Conservation (phyloP, 208 protist species). For the Crithidia expoeki region DNA sequence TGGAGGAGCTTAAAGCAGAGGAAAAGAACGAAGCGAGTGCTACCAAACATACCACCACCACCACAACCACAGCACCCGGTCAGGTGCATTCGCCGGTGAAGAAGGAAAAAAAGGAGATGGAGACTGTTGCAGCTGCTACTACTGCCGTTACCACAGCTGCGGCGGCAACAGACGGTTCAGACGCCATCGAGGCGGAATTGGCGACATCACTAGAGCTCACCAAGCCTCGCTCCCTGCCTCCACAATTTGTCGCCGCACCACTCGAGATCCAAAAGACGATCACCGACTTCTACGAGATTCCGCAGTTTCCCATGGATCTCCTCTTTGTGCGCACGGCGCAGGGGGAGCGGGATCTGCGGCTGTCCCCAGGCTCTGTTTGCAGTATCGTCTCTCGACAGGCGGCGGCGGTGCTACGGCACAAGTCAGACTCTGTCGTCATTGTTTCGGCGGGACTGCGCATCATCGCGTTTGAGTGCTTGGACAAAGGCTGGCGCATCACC, state of each 20-base stretch:
- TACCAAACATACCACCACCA: not conserved
- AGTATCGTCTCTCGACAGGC: conserved; percentile 67
- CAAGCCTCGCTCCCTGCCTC: conserved; percentile 47
- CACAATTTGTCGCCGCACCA: conserved; percentile 65
- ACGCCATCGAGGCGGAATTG: conserved; percentile 9
- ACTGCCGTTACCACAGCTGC: too few species aligned
- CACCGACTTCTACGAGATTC: conserved; percentile 54
- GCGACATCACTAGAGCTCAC: not conserved
- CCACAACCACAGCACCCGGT: not conserved
- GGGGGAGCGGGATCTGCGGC: conserved; percentile 61
- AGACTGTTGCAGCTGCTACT: not conserved
- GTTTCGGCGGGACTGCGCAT: conserved; percentile 81
- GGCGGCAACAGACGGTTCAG: too few species aligned
- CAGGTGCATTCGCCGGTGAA: conserved; percentile 12
- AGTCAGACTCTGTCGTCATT: conserved; percentile 69
- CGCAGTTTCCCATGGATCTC: conserved; percentile 56
- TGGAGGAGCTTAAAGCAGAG: conserved; percentile 25
- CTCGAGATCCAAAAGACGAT: conserved; percentile 44
- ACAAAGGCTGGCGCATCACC: conserved; percentile 76
- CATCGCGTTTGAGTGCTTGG: conserved; percentile 68
- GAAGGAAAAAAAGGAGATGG: conserved; percentile 26
- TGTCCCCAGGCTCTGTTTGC: conserved; percentile 61
- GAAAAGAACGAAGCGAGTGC: not conserved
- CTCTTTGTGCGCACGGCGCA: conserved; percentile 74
- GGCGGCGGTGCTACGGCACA: conserved; percentile 54